Base-by-base conservation (phyloP, 1,284 basidiomycete genomes). In the Lentinula novae-zelandiae region DNA sequence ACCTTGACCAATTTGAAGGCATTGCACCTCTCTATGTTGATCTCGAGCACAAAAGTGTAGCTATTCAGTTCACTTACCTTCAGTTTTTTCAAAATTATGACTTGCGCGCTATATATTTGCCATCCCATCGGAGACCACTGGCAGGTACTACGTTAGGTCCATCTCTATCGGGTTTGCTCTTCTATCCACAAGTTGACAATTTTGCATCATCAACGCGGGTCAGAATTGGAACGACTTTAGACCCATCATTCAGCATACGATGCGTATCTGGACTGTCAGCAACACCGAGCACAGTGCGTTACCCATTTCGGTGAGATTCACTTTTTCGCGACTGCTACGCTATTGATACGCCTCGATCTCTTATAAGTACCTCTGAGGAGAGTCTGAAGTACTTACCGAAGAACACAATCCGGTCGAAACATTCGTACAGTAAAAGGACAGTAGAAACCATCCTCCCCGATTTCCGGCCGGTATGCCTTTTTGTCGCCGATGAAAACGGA, bases 401-500 rank as follows among this genome's bases (percentile, higher is more conserved):
- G 22, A 38, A 48, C n/a, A 12, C 33, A 27, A 60, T 22, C 17
- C 33, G 22, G 8, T 22, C 27, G 10, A 31, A 50, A 50, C 49
- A n/a, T 13, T 50, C 15, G 20, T 8, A 27, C 27, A 27, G 27
- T 27, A 27, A 20, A 46, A 46, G 20, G 44, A 46, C 8, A 22
- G 44, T 22, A 46, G 40, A 46, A 46, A 46, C 8, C 42, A 44
- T n/a, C 13, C 48, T 20, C 53, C n/a, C 38, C 53, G 38, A 54
- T 40, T 58, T 62, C 68, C 72, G 72, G 72, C 73, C 72, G 73
- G 73, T 64, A 61, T 60, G 70, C 69, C 67, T 67, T 65, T 62
- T 64, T 63, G 57, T 51, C 62, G 66, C 76, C 76, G 76, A 77
- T 73, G 70, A 73, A 69, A 68, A 65, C 76, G 76, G 76, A 72